Percentiles rank a stretch among this genome's conserved stretches.
These are phyloP conservation scores for Solanum corneliomulleri DNA, from an alignment of 257 asterid species.

Conservation along the genomic window DNA sequence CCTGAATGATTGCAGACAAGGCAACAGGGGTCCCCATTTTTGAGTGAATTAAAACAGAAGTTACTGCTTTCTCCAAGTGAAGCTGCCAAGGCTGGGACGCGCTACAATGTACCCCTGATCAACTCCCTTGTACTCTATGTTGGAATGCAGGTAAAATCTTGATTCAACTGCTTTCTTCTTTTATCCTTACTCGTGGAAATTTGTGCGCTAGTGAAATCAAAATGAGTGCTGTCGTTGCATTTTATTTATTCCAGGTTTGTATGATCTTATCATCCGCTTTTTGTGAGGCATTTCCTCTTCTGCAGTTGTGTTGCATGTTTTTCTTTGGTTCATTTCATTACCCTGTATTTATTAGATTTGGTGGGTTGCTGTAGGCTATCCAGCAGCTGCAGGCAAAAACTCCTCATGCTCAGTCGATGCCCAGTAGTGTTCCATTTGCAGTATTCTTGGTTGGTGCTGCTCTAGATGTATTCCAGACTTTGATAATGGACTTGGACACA, in stretches of 20 bases:
- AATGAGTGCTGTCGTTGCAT: not conserved
- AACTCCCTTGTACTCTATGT: slow-evolving; percentile 91
- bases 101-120: slow-evolving; percentile 80
- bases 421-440: slow-evolving; percentile 37
- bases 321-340: not conserved
- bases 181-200: not conserved
- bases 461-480: slow-evolving; percentile 69
- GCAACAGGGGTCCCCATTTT: slow-evolving; percentile 76
- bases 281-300: not conserved
- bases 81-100: slow-evolving; percentile 75
- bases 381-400: slow-evolving; percentile 76
- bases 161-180: not conserved
- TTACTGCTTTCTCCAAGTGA: slow-evolving; percentile 68
- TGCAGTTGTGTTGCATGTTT: not conserved
- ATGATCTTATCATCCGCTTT: not conserved
- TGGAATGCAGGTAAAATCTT: slow-evolving; percentile 65
- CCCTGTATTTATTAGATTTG: not conserved
- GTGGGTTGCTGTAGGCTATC: slow-evolving; percentile 42
- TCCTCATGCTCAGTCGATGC: slow-evolving; percentile 59
- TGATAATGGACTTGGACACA: slow-evolving; percentile 75
- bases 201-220: not conserved
- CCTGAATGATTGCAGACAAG: slow-evolving; percentile 40
- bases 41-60: slow-evolving; percentile 76
- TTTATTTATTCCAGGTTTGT: not conserved
- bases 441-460: slow-evolving; percentile 76